Conservation (phyloP, 495 filamentous ascomycete species). For the Penicillium angulare region DNA sequence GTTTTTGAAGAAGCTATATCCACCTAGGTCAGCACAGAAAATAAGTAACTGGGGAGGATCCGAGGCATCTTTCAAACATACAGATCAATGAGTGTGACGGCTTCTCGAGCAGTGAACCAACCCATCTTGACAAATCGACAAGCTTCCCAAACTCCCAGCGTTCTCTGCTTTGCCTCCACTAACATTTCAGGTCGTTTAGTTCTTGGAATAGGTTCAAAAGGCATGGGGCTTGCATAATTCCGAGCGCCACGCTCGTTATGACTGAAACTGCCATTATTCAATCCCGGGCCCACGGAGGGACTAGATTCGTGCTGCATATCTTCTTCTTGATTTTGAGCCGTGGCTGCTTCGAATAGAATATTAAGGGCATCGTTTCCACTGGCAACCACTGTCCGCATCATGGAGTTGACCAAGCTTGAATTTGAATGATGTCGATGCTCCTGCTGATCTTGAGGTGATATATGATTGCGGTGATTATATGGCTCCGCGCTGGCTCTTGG, state of each 20-base stretch:
- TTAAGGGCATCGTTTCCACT: slow-evolving; percentile 55
- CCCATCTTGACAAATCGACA: slow-evolving; percentile 55
- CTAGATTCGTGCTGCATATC: slow-evolving; percentile 13
- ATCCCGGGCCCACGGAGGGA: slow-evolving; percentile 9
- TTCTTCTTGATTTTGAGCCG: slow-evolving; percentile 34
- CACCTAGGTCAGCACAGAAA: background rate
- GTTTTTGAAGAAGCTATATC: slow-evolving; percentile 55
- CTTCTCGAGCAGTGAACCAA: slow-evolving; percentile 53
- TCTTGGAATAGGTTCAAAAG: slow-evolving; percentile 19
- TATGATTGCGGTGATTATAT: background rate
- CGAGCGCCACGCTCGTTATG: slow-evolving; percentile 7
- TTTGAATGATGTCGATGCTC: slow-evolving; percentile 30
- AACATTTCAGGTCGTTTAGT: slow-evolving; percentile 29
- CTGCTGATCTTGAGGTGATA: slow-evolving; percentile 9
- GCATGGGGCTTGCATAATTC: slow-evolving; percentile 19
- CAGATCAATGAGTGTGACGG: slow-evolving; percentile 47
- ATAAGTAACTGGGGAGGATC: too few species aligned
- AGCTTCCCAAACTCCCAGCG: slow-evolving; percentile 46
- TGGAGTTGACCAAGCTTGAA: slow-evolving; percentile 38
- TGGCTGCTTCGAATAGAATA: slow-evolving; percentile 53
- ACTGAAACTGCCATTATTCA: slow-evolving; percentile 9
- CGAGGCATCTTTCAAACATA: slow-evolving; percentile 43
- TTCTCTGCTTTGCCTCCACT: slow-evolving; percentile 29
- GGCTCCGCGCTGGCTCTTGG: slow-evolving; percentile 5
- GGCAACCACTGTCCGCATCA: slow-evolving; percentile 50